Percentiles rank a stretch among this genome's conserved stretches.
phyloP scores from a whole-genome alignment of 306 rosid species.

The Acacia confusa region DNA sequence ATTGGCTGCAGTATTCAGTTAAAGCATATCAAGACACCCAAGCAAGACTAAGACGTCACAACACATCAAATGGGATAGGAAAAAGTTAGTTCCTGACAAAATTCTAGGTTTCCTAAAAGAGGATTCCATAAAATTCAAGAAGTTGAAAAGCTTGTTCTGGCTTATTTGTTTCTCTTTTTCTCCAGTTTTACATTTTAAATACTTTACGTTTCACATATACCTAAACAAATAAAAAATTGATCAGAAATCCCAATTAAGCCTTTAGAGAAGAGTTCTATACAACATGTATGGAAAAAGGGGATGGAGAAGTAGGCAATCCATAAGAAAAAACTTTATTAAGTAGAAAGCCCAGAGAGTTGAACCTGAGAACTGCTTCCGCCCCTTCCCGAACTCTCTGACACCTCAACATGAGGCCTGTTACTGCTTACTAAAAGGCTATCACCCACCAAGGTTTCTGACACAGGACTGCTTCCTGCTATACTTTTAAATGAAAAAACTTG shows the following conservation, averaged over 20 bases:
- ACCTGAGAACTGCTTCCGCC: conserved; percentile 69
- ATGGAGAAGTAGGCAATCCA: neutral
- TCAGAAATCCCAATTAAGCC: neutral
- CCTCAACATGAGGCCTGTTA: conserved; percentile 30
- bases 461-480: conserved; percentile 55
- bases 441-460: conserved; percentile 41
- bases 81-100: neutral
- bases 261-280: neutral
- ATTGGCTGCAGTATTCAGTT: conserved; percentile 49
- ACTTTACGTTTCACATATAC: conserved; percentile 12
- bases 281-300: neutral
- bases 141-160: conserved; percentile 7
- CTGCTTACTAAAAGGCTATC: conserved; percentile 36
- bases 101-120: neutral
- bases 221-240: conserved; percentile 8
- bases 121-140: neutral
- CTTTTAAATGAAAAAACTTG: conserved; percentile 87
- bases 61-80: neutral
- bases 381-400: conserved; percentile 59
- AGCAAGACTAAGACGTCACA: conserved; percentile 12
- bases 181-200: conserved; percentile 1
- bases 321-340: neutral
- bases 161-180: neutral
- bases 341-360: conserved; percentile 28
- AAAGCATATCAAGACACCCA: conserved; percentile 29